Evolutionary conservation across 2,329 filamentous ascomycete genomes (phyloP).

Genomic region (Fusarium marasasianum): DNA sequence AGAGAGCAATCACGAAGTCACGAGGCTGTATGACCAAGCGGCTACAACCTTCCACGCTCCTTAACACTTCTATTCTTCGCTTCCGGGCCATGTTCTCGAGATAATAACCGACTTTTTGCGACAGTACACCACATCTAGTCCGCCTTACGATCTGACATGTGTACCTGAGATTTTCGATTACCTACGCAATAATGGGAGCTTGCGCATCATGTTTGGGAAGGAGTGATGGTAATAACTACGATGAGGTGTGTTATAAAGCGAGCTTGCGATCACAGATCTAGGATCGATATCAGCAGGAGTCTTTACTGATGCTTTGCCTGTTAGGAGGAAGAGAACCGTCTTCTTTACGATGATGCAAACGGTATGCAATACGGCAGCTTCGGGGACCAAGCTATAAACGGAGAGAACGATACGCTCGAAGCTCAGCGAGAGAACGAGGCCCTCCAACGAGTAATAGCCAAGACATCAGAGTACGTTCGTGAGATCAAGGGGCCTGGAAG

Average conservation of each 20-base stretch:
- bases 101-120: neutral
- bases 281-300: neutral
- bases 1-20: conserved; percentile 32
- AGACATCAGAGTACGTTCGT: conserved; percentile 67
- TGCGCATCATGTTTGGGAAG: conserved; percentile 69
- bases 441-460: conserved; percentile 69
- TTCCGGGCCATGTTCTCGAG: conserved; percentile 1
- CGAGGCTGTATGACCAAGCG: conserved; percentile 25
- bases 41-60: conserved; percentile 30
- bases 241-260: conserved; percentile 58
- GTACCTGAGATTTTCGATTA: conserved; percentile 26
- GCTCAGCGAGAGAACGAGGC: conserved; percentile 72
- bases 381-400: conserved; percentile 62
- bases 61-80: neutral
- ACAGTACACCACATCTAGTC: conserved; percentile 1
- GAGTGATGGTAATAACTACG: conserved; percentile 60
- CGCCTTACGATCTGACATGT: conserved; percentile 34
- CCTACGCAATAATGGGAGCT: conserved; percentile 61
- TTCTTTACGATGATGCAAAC: conserved; percentile 70
- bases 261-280: neutral
- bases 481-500: neutral
- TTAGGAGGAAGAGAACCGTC: conserved; percentile 65
- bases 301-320: conserved; percentile 9
- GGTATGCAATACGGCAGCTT: conserved; percentile 71
- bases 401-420: conserved; percentile 69